Base-by-base conservation (phyloP, 805 yeast genomes). In the Myxozyma vanderwaltii region DNA sequence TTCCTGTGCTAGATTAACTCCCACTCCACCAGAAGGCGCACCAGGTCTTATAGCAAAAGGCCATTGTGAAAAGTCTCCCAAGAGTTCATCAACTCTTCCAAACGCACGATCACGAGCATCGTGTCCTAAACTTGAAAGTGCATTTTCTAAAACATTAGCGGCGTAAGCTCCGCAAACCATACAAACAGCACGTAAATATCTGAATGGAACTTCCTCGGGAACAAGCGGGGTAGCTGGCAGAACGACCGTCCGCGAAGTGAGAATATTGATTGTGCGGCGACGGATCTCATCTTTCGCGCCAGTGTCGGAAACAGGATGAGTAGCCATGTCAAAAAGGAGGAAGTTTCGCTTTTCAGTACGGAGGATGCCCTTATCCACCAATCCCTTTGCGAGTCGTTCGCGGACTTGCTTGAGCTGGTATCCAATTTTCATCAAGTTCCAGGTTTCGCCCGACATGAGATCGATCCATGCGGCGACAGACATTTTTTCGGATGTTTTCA, bases 381-480 rank as follows among this genome's bases (percentile, higher is more conserved):
- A 79, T 0, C 99, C 99, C 75, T 94, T 94, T 56, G 97, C 96
- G 64, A 94, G 79, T 68, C 99, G 82, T 75, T 94, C 99, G 71
- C 99, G 84, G 4, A 94, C 99, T 76, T 94, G 99, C 71, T 94
- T 94, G 73, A 94, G 82, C 76, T 94, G 99, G 77, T 92, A 94
- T 70, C 86, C 88, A 68, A 92, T 91, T 72, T 94, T 94, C 83
- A 91, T 81, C 67, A 94, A 77, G 74, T 92, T 94, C 99, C 99
- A 94, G 4, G 99, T 94, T 74, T 94, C 99, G 44, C 79, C 99
- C 63, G 91, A 83, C 63, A 94, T 81, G 59, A 92, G 81, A 72
- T 94, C 98, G 67, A 94, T 89, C 99, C 99, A 94, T 65, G 85
- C 85, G 43, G 88, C 81, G 45, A 94, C 91, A 35, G 90, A 82